phyloP scores from a whole-genome alignment of 805 yeast genomes.

The Nakazawaea ernobii region DNA sequence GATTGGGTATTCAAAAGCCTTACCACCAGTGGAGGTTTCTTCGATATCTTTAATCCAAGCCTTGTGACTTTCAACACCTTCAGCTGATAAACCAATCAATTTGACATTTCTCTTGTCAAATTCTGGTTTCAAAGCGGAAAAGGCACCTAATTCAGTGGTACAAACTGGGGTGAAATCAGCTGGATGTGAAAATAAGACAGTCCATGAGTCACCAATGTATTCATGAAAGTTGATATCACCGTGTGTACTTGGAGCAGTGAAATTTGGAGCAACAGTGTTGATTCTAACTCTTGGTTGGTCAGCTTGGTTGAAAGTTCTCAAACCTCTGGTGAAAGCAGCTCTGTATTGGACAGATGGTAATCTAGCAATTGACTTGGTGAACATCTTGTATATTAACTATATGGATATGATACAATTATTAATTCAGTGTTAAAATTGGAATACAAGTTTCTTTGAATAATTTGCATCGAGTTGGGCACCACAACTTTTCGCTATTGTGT shows the following conservation, averaged over 20 bases:
- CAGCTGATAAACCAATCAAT: slow-evolving; percentile 87
- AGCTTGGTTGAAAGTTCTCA: slow-evolving; percentile 17
- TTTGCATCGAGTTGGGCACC: background rate
- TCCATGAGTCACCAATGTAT: slow-evolving; percentile 82
- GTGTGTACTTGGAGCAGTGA: slow-evolving; percentile 73
- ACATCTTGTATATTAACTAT: slow-evolving; percentile 18
- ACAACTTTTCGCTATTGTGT: slow-evolving; percentile 8
- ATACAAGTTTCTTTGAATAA: no score
- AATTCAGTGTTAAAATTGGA: background rate
- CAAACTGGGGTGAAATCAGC: slow-evolving; percentile 97
- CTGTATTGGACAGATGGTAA: slow-evolving; percentile 18
- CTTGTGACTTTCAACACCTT: slow-evolving; percentile 71
- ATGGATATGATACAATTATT: background rate
- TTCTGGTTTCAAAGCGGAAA: slow-evolving; percentile 83
- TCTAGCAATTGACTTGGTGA: slow-evolving; percentile 13
- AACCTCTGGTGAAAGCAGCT: slow-evolving; percentile 22
- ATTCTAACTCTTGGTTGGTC: slow-evolving; percentile 57
- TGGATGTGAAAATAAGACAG: slow-evolving; percentile 87
- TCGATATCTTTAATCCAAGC: slow-evolving; percentile 91
- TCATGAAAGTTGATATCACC: slow-evolving; percentile 87
- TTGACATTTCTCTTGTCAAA: slow-evolving; percentile 80
- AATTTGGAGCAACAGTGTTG: slow-evolving; percentile 74
- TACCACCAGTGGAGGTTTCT: slow-evolving; percentile 64
- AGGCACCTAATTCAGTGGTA: slow-evolving; percentile 94
- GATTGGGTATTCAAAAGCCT: slow-evolving; percentile 80